Evolutionary conservation across 805 yeast genomes (phyloP).

Genomic region (Zygosaccharomyces siamensis): DNA sequence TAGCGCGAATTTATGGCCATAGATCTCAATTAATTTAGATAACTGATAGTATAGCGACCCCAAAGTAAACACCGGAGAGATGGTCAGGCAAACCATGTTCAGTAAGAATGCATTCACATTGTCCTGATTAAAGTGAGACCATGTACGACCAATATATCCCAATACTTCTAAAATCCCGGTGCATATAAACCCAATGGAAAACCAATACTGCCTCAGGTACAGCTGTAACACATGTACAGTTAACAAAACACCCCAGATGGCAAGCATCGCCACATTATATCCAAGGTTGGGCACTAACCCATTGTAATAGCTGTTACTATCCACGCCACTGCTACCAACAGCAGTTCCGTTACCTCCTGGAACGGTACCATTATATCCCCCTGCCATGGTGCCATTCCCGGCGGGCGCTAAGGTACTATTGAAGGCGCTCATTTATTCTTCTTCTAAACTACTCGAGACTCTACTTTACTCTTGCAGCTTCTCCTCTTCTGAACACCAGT

Average conservation of each 20-base stretch:
- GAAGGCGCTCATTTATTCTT: not conserved
- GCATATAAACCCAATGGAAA: constrained; percentile 50
- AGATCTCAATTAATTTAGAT: constrained; percentile 60
- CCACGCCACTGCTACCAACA: not conserved
- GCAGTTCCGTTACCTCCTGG: no score
- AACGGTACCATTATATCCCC: no score
- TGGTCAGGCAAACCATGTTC: constrained; percentile 64
- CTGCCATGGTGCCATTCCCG: no score
- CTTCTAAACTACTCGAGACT: not conserved
- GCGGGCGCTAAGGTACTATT: not conserved
- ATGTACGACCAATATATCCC: constrained; percentile 61
- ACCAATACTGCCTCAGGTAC: constrained; percentile 58
- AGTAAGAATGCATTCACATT: constrained; percentile 45
- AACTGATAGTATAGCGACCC: constrained; percentile 74
- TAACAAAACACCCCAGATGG: constrained; percentile 48
- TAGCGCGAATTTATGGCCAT: constrained; percentile 50
- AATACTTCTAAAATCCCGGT: constrained; percentile 58
- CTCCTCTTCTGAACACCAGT: constrained; percentile 26
- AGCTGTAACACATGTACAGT: constrained; percentile 42
- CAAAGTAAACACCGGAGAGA: constrained; percentile 81
- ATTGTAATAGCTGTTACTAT: constrained; percentile 24
- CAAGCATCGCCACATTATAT: constrained; percentile 56
- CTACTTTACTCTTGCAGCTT: not conserved
- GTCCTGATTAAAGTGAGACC: constrained; percentile 39
- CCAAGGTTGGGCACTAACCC: constrained; percentile 48